phyloP scores from a whole-genome alignment of 805 yeast genomes.

The Pichia membranifaciens region DNA sequence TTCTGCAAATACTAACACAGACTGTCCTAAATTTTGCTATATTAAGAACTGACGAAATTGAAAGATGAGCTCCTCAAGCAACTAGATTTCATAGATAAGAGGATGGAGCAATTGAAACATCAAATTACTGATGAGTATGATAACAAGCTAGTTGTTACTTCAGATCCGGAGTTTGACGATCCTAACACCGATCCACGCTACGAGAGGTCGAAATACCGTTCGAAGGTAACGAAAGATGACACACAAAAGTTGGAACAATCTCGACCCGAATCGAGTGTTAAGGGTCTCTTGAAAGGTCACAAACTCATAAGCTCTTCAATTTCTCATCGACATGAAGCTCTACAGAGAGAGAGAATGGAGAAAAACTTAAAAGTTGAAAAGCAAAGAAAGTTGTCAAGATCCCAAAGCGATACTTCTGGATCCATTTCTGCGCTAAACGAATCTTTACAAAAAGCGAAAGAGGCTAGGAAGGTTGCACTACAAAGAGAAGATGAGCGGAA shows the following conservation, averaged over 20 bases:
- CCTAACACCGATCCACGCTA: slow-evolving; percentile 7
- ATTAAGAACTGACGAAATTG: background rate
- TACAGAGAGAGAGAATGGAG: background rate
- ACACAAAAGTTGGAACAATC: background rate
- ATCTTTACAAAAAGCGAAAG: background rate
- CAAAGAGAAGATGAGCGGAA: background rate
- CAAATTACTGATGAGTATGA: slow-evolving; percentile 1
- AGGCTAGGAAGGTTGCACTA: background rate
- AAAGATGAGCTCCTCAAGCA: background rate
- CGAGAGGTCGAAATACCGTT: background rate
- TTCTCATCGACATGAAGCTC: background rate
- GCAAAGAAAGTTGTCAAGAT: background rate
- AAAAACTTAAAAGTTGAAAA: background rate
- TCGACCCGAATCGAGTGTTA: background rate
- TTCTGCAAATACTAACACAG: slow-evolving; percentile 2
- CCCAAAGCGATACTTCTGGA: background rate
- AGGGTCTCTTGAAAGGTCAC: slow-evolving; percentile 7
- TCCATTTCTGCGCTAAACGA: background rate
- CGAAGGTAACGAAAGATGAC: background rate
- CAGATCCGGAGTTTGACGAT: slow-evolving; percentile 12
- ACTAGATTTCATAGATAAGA: slow-evolving; percentile 1
- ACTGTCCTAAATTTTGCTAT: background rate
- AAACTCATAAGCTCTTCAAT: background rate
- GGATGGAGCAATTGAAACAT: background rate
- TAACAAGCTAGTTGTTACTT: slow-evolving; percentile 2